Base-by-base conservation (phyloP, 139 green algal genomes). In the Haematococcus sp. region DNA sequence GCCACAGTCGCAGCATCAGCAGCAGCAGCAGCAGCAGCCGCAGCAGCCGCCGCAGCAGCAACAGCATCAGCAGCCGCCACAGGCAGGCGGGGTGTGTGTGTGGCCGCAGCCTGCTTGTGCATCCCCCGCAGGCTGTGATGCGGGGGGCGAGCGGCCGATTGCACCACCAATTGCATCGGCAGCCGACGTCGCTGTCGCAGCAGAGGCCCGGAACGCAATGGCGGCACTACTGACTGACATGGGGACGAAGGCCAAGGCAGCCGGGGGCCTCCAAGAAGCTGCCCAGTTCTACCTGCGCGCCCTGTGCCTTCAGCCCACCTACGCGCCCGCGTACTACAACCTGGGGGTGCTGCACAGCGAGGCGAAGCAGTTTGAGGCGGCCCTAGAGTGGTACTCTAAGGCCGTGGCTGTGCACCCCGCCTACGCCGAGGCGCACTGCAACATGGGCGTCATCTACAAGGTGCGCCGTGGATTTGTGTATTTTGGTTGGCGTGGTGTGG, bases 281-380 rank as follows among this genome's bases (percentile, higher is more conserved):
- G 60, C 90, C 35, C 43, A 25, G 0, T 72, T 86, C 20, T 96
- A 95, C 80, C 71, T 85, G 27, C 66, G 84, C 30, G 88, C 89
- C 3, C 54, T 88, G 3, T 55, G 75, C 22, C 40, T 86, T 3
- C 90, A 74, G 43, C 81, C 83, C 33, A 28, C 22, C 22, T 90
- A 94, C 54, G 82, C 88, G 0, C 82, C 94, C 3, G 92, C 92
- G 19, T 78, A 95, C 65, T 99, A 99, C 89, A 98, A 98, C 83
- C 76, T 98, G 54, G 95, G 92, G 0, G 93, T 98, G 65, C 77
- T 97, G 70, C 81, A 90, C 3, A 89, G 84, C 15, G 91, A 90
- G 60, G 82, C 73, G 16, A 83, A 95, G 78, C 52, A 84, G 74
- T 59, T 70, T 27, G 75, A 81, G 23, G 58, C 43, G 9, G 75